Evolutionary conservation across 192 early-diverging fungal genomes (phyloP), one percentile per base, ranked within the genome.

Genomic region (Funneliformis geosporum): DNA sequence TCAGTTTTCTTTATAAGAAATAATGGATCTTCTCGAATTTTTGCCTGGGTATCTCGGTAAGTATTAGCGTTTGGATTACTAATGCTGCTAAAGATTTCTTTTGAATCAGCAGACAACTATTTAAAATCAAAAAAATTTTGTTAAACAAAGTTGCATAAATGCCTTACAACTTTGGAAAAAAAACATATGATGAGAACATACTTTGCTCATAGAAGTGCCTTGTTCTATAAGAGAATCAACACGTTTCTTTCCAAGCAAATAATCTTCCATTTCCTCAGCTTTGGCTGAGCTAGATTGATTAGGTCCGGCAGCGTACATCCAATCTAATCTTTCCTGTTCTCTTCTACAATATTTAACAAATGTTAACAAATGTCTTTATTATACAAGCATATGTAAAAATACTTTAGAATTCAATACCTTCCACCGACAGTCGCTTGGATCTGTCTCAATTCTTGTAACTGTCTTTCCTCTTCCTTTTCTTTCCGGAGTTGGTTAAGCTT

Each of bases 291-390:
- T 73, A 6, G 74, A 77, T 14, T 72, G 81, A 60, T 86, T 86
- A 4, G 94, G 94, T 5, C 90, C 94, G 23, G 89, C 89, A 60
- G 89, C 89, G 79, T 99, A 99, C 95, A 99, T 98, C 97, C 97
- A 99, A 76, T 98, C 97, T 4, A 99, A 81, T 44, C 92, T 89
- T 60, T 96, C 93, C n/a, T 83, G 86, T 33, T 85, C 81, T 78
- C 91, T 92, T 61, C 89, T 91, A 59, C 65, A 16, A 44, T 71
- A n/a, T n/a, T n/a, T n/a, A n/a, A 59, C 8, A 59, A 60, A 74
- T n/a, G 28, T 38, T 18, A 33, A 74, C 38, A 16, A 50, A 28
- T 16, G 33, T 80, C 60, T 59, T 61, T 61, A 27, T 38, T 42
- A 55, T 18, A n/a, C n/a, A n/a, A n/a, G n/a, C n/a, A n/a, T n/a